Evolutionary conservation across 352 stramenopile genomes (phyloP).

Genomic region (Pythium insidiosum): DNA sequence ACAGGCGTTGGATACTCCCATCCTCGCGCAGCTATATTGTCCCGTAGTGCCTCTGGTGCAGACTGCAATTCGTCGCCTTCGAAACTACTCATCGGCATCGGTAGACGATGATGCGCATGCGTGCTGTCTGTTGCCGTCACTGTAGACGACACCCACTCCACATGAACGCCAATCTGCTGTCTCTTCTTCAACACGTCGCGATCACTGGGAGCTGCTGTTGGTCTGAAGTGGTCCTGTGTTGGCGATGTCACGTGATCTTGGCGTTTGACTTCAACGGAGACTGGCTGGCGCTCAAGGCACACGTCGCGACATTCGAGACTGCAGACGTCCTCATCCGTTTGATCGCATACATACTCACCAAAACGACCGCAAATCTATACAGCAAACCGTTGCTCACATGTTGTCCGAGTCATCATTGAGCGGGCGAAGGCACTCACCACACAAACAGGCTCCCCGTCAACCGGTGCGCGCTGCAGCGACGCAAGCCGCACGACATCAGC

Average conservation of each 20-base stretch:
- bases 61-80: slow-evolving; percentile 6
- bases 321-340: slow-evolving; percentile 79
- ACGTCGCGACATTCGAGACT: slow-evolving; percentile 66
- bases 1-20: slow-evolving; percentile 49
- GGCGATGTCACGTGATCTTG: no score
- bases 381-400: no score
- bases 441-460: slow-evolving; percentile 29
- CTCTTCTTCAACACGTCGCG: no score
- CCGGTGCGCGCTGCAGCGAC: slow-evolving; percentile 23
- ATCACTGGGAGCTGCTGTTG: no score
- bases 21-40: slow-evolving; percentile 26
- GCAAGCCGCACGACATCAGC: slow-evolving; percentile 16
- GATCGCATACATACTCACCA: slow-evolving; percentile 76
- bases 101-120: no score
- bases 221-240: no score
- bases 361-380: slow-evolving; percentile 56
- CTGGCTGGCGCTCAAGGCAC: slow-evolving; percentile 20
- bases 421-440: slow-evolving; percentile 16
- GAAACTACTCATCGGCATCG: no score
- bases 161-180: no score
- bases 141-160: no score
- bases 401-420: not conserved
- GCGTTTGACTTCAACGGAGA: no score
- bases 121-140: no score
- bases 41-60: slow-evolving; percentile 16